These are phyloP conservation scores for Beauveria varroae DNA, from an alignment of 2,329 filamentous ascomycete species.

Conservation along the genomic window DNA sequence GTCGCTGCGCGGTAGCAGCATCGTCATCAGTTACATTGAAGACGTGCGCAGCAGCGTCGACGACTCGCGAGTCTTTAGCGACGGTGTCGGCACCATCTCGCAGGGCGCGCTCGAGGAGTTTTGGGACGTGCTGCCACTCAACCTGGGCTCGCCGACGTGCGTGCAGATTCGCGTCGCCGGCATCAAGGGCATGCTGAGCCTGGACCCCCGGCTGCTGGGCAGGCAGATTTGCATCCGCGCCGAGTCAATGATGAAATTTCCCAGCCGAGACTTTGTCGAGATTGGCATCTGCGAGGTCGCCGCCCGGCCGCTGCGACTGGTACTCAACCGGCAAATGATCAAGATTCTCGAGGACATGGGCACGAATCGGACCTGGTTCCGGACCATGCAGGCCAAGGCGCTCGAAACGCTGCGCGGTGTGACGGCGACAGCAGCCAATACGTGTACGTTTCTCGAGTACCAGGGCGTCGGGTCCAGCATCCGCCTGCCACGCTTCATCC, in stretches of 20 bases:
- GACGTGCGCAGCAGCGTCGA: constrained; percentile 43
- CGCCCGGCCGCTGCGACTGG: constrained; percentile 58
- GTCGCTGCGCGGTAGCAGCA: constrained; percentile 31
- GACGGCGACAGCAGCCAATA: constrained; percentile 51
- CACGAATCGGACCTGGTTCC: constrained; percentile 51
- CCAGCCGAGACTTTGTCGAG: constrained; percentile 42
- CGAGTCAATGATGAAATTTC: constrained; percentile 74
- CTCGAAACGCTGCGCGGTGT: constrained; percentile 52
- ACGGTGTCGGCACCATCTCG: constrained; percentile 73
- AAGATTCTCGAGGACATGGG: constrained; percentile 80
- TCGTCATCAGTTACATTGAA: constrained; percentile 27
- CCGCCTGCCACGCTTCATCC: constrained; percentile 54
- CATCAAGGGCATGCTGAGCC: constrained; percentile 69
- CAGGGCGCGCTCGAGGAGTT: constrained; percentile 49
- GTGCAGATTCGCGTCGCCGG: constrained; percentile 70
- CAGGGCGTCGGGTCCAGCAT: constrained; percentile 55
- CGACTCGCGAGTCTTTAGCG: constrained; percentile 59
- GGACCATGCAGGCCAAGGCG: constrained; percentile 55
- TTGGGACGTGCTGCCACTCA: constrained; percentile 44
- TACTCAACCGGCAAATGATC: constrained; percentile 73
- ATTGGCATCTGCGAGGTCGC: constrained; percentile 68
- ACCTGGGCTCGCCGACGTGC: constrained; percentile 48
- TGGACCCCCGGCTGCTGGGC: constrained; percentile 55
- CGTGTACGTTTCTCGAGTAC: constrained; percentile 56
- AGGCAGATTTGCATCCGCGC: constrained; percentile 53